Evolutionary conservation across 106 monocot species (phyloP).

Genomic region (Dendrobium catenatum): DNA sequence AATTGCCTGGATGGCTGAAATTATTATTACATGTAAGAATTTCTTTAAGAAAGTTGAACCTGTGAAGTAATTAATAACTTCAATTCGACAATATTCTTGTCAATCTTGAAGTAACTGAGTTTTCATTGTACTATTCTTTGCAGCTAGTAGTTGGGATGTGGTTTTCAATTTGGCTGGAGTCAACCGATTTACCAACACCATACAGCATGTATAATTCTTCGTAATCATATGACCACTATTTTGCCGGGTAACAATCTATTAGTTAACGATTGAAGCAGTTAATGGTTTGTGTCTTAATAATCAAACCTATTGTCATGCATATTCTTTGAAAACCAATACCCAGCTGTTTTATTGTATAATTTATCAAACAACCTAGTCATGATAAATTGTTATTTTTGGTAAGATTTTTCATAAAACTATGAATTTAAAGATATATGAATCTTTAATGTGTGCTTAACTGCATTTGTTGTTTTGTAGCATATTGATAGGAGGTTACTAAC

Average conservation of each 20-base stretch:
- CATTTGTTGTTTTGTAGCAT: background rate
- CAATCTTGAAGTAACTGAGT: background rate
- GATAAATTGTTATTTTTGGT: background rate
- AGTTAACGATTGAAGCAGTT: background rate
- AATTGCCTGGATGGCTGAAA: conserved; percentile 48
- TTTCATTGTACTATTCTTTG: conserved; percentile 6
- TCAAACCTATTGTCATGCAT: background rate
- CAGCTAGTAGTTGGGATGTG: conserved; percentile 61
- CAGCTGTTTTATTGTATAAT: background rate
- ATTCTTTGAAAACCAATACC: background rate
- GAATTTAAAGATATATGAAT: background rate
- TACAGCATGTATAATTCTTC: conserved; percentile 83
- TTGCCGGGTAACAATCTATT: conserved; percentile 19
- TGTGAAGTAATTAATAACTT: background rate
- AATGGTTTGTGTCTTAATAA: background rate
- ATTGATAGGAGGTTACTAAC: background rate
- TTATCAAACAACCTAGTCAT: background rate
- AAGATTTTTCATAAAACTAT: background rate
- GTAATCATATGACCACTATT: conserved; percentile 30
- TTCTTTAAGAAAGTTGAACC: background rate
- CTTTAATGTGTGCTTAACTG: background rate
- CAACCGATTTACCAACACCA: conserved; percentile 58
- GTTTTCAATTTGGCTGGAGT: conserved; percentile 78
- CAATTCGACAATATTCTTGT: background rate
- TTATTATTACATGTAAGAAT: conserved; percentile 46